phyloP scores from a whole-genome alignment of 257 asterid species.

The Solanum virginianum region DNA sequence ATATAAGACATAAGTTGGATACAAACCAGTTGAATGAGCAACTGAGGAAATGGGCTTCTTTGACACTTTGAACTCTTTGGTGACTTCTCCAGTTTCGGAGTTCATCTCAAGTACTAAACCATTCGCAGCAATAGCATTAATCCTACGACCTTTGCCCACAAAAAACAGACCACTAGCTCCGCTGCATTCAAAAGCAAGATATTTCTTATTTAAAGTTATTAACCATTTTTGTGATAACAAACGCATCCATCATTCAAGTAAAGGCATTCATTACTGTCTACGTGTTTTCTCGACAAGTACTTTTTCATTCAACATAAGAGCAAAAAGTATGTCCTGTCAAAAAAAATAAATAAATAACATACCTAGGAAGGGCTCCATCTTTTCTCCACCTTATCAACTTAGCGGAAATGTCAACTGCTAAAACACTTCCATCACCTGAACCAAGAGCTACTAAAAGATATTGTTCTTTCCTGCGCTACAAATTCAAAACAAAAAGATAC shows the following conservation, averaged over 20 bases:
- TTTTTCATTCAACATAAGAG: background rate
- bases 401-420: slow-evolving; percentile 4
- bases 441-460: slow-evolving; percentile 16
- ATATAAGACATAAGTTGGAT: background rate
- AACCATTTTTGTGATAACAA: background rate
- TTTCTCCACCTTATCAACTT: slow-evolving; percentile 17
- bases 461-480: slow-evolving; percentile 15
- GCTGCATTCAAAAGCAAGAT: slow-evolving; percentile 8
- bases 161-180: slow-evolving; percentile 12
- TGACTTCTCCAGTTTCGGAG: slow-evolving; percentile 17
- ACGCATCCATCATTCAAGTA: background rate
- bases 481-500: background rate
- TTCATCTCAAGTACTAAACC: slow-evolving; percentile 14
- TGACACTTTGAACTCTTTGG: slow-evolving; percentile 11
- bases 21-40: slow-evolving; percentile 12
- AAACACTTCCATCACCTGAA: slow-evolving; percentile 13
- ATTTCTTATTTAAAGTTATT: background rate
- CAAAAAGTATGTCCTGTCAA: background rate
- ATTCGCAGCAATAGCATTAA: slow-evolving; percentile 7
- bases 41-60: slow-evolving; percentile 9
- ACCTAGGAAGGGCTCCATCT: slow-evolving; percentile 13
- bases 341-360: background rate
- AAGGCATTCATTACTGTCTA: background rate
- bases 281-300: background rate
- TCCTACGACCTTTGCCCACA: slow-evolving; percentile 1